Evolutionary conservation across 2,329 filamentous ascomycete species (phyloP).

Genomic region (Aspergillus aculeatinus): DNA sequence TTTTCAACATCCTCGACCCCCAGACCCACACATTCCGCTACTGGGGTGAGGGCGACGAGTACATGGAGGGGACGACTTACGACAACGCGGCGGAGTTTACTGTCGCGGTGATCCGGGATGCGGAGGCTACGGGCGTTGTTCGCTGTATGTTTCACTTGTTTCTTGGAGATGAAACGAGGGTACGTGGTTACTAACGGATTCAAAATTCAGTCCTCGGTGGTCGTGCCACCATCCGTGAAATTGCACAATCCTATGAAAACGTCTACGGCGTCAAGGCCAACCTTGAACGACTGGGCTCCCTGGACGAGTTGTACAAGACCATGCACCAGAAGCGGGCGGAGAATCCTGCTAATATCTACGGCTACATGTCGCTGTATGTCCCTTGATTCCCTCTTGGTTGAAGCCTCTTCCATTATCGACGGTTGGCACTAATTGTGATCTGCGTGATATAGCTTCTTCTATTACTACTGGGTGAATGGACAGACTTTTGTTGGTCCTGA

Average conservation of each 20-base stretch:
- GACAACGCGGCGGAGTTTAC: constrained; percentile 39
- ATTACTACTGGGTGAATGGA: constrained; percentile 20
- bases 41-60: constrained; percentile 41
- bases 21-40: constrained; percentile 28
- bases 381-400: background rate
- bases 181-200: background rate
- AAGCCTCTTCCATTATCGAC: too few species aligned
- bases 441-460: constrained; percentile 13
- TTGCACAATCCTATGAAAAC: constrained; percentile 25
- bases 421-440: too few species aligned
- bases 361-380: constrained; percentile 17
- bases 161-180: background rate
- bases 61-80: constrained; percentile 41
- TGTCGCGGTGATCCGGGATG: constrained; percentile 32
- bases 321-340: constrained; percentile 24
- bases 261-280: constrained; percentile 25
- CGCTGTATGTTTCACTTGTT: constrained; percentile 18
- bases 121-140: constrained; percentile 18
- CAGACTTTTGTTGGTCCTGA: constrained; percentile 12
- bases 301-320: constrained; percentile 28
- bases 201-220: constrained; percentile 36
- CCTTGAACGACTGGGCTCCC: constrained; percentile 25
- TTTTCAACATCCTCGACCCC: constrained; percentile 26
- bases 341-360: constrained; percentile 16
- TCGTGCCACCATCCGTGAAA: constrained; percentile 23